Percentiles rank a stretch among this genome's conserved stretches.
Conservation (phyloP, 495 filamentous ascomycete genomes). For the Neurospora tetrasperma region DNA sequence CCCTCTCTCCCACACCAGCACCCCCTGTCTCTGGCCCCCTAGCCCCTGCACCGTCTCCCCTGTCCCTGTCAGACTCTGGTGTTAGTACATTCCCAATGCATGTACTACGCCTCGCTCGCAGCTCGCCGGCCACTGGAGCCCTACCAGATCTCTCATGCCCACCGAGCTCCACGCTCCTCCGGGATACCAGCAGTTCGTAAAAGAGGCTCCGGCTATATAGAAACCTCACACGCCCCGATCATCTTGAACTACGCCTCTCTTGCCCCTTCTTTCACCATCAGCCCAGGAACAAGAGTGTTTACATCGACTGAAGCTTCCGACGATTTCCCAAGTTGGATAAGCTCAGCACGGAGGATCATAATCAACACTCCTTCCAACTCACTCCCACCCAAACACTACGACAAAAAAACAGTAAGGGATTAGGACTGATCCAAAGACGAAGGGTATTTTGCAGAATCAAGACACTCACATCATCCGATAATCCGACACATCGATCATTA, state of each 20-base stretch:
- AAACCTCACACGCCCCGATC: constrained; percentile 20
- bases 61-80: constrained; percentile 7
- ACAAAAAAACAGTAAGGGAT: neutral
- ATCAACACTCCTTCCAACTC: neutral
- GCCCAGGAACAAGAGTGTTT: constrained; percentile 1
- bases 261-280: neutral
- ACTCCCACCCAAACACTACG: neutral
- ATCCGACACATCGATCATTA: neutral
- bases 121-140: constrained; percentile 10
- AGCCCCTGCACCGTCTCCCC: constrained; percentile 7
- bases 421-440: neutral
- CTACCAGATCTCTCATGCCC: constrained; percentile 24
- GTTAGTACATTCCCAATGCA: constrained; percentile 16
- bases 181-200: constrained; percentile 12
- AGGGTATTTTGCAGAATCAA: neutral
- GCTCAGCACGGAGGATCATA: neutral
- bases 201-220: constrained; percentile 20
- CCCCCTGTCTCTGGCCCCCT: constrained; percentile 1
- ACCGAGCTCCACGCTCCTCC: constrained; percentile 17
- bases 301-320: neutral
- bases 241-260: neutral
- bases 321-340: neutral
- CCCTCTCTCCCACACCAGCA: neutral
- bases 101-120: constrained; percentile 22
- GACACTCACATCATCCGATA: neutral